Evolutionary conservation across 1,139 yeast species (phyloP).

Genomic region (Candida tropicalis): DNA sequence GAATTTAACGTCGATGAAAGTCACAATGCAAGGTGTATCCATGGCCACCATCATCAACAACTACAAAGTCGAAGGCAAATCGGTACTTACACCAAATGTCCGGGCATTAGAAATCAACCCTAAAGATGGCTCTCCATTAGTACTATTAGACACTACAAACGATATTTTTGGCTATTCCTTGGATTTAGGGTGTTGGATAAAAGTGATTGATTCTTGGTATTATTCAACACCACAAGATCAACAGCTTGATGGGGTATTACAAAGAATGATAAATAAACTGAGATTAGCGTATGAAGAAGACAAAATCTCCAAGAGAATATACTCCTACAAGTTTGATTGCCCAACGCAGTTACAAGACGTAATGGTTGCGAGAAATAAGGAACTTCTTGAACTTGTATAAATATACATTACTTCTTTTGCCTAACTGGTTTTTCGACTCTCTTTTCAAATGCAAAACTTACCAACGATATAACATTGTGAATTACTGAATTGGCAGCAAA

Average conservation of each 20-base stretch:
- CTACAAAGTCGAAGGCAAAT: slow-evolving; percentile 14
- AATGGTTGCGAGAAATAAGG: slow-evolving; percentile 25
- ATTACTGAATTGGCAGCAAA: slow-evolving; percentile 39
- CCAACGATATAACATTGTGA: slow-evolving; percentile 27
- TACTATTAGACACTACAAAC: slow-evolving; percentile 33
- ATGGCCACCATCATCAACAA: slow-evolving; percentile 54
- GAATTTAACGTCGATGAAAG: slow-evolving; percentile 38
- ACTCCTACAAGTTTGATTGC: slow-evolving; percentile 27
- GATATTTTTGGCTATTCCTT: slow-evolving; percentile 45
- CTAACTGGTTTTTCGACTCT: slow-evolving; percentile 26
- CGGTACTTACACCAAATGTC: slow-evolving; percentile 29
- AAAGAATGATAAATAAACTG: slow-evolving; percentile 9
- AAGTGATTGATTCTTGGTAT: slow-evolving; percentile 53
- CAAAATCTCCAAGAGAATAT: slow-evolving; percentile 21
- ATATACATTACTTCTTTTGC: slow-evolving; percentile 10
- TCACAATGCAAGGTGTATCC: slow-evolving; percentile 44
- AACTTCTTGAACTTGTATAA: slow-evolving; percentile 9
- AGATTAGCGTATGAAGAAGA: slow-evolving; percentile 20
- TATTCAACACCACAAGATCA: slow-evolving; percentile 18
- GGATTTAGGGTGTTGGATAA: slow-evolving; percentile 49
- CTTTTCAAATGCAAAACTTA: slow-evolving; percentile 31
- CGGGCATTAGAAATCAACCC: slow-evolving; percentile 34
- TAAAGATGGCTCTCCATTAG: slow-evolving; percentile 44
- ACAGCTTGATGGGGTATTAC: slow-evolving; percentile 1
- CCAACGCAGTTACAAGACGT: slow-evolving; percentile 23